Evolutionary conservation across 441 rosid genomes (phyloP).

Genomic region (Raphanus hybrid): DNA sequence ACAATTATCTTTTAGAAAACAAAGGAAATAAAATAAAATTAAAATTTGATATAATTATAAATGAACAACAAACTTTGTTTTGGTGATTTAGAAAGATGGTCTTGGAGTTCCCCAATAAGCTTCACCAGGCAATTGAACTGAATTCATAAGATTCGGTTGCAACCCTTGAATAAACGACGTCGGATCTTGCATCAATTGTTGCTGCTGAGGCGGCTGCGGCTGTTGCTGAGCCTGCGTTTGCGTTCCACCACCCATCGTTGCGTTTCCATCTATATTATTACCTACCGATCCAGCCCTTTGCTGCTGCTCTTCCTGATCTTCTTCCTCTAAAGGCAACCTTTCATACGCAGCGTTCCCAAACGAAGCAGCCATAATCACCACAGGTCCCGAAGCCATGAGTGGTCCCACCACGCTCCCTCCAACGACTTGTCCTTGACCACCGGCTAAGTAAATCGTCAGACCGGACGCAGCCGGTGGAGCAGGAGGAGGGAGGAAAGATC

Average conservation of each 20-base stretch:
- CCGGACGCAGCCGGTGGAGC: conserved; percentile 88
- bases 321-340: conserved; percentile 84
- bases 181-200: conserved; percentile 51
- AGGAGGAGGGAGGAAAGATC: conserved; percentile 88
- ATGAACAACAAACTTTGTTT: background rate
- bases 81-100: conserved; percentile 54
- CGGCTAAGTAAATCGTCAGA: conserved; percentile 72
- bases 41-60: conserved; percentile 11
- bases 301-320: conserved; percentile 52
- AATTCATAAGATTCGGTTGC: conserved; percentile 71
- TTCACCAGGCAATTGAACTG: conserved; percentile 64
- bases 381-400: conserved; percentile 77
- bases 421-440: conserved; percentile 86
- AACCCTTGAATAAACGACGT: conserved; percentile 68
- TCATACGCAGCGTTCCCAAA: conserved; percentile 91
- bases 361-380: conserved; percentile 85
- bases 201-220: conserved; percentile 41
- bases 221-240: conserved; percentile 32
- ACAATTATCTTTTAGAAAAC: conserved; percentile 34
- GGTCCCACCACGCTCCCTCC: conserved; percentile 82
- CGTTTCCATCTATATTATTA: conserved; percentile 39
- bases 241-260: conserved; percentile 40
- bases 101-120: conserved; percentile 73
- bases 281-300: conserved; percentile 47
- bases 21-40: conserved; percentile 11